A percentile compares a stretch with the other conserved stretches of the same genome.
Evolutionary conservation across 805 yeast species (phyloP).

Genomic region (Starmerella ratchasimensis): DNA sequence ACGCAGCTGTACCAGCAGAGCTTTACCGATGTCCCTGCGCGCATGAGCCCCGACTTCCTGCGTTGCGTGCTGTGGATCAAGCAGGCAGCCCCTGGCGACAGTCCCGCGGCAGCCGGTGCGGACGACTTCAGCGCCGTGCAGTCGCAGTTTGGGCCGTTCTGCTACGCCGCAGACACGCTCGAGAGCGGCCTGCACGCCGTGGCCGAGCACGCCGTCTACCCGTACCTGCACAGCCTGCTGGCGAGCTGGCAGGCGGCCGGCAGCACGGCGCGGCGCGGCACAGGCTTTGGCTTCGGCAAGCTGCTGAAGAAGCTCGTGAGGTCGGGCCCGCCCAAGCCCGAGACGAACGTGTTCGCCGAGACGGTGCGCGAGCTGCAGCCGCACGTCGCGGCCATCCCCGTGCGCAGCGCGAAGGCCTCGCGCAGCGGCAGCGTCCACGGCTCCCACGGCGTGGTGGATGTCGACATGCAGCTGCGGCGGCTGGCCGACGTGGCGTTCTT

Average conservation of each 20-base stretch:
- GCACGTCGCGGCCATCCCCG: constrained; percentile 18
- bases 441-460: constrained; percentile 1
- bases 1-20: constrained; percentile 37
- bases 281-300: constrained; percentile 14
- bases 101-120: not conserved
- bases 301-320: constrained; percentile 14
- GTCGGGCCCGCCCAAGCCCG: constrained; percentile 17
- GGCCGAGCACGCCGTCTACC: constrained; percentile 41
- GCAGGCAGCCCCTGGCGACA: not conserved
- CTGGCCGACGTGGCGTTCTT: constrained; percentile 88
- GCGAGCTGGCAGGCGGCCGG: constrained; percentile 40
- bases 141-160: constrained; percentile 24
- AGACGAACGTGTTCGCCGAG: constrained; percentile 11
- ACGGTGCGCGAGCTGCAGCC: constrained; percentile 16
- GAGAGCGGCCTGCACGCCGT: constrained; percentile 34
- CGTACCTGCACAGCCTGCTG: constrained; percentile 78
- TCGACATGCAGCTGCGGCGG: constrained; percentile 60
- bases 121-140: constrained; percentile 11
- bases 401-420: not conserved
- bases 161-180: constrained; percentile 27
- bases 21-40: constrained; percentile 26
- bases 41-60: constrained; percentile 19
- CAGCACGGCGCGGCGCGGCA: not conserved
- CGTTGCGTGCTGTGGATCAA: constrained; percentile 12
- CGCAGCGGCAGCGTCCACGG: too few relatives aligned